Percentiles rank a stretch among this genome's conserved stretches.
Evolutionary conservation across 192 early-diverging fungal genomes (phyloP).

Genomic region (Neocallimastix lanati): DNA sequence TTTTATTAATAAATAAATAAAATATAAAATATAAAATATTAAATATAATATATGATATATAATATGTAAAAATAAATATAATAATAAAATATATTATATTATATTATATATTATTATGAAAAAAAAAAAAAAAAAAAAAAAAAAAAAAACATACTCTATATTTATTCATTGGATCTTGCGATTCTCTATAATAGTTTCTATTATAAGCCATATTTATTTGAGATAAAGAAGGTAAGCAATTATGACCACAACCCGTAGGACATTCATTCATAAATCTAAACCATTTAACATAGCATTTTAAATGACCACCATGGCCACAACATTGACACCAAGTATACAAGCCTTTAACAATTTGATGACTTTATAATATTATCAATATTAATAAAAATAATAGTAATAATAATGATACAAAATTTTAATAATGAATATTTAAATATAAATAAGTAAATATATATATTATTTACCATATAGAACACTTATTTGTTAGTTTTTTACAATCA

Average conservation of each 20-base stretch:
- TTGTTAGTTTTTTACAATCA: conserved; percentile 38
- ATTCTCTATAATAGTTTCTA: background rate
- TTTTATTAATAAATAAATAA: no score
- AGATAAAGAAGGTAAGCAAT: conserved; percentile 18
- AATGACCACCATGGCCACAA: conserved; percentile 64
- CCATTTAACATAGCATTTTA: conserved; percentile 52
- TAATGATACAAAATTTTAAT: no score
- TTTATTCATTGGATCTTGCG: background rate
- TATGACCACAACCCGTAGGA: conserved; percentile 58
- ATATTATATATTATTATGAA: no score
- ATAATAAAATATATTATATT: no score
- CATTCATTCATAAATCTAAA: conserved; percentile 38
- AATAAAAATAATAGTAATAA: no score
- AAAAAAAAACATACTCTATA: background rate
- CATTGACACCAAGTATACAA: conserved; percentile 62
- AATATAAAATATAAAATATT: no score
- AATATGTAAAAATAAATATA: no score
- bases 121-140: no score
- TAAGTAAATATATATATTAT: background rate
- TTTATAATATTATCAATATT: conserved; percentile 6
- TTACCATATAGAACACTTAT: conserved; percentile 52
- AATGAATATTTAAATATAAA: background rate
- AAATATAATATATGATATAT: no score
- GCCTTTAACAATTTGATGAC: conserved; percentile 51
- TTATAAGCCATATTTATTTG: background rate